Percentiles rank a stretch among this genome's conserved stretches.
These are phyloP conservation scores for Hippophae tibetana DNA, from an alignment of 306 rosid genomes.

Conservation along the genomic window DNA sequence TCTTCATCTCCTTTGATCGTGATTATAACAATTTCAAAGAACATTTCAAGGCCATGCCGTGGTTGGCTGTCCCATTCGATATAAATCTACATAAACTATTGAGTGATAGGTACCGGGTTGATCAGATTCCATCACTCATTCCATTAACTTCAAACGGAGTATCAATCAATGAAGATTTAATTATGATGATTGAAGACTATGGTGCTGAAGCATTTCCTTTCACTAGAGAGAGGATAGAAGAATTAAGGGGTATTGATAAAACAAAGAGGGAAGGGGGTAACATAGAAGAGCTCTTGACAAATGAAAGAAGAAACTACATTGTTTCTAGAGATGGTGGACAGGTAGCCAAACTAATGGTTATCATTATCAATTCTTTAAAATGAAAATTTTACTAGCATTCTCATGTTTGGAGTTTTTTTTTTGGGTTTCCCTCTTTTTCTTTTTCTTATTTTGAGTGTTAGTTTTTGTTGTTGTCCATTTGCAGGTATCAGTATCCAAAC, in stretches of 20 bases:
- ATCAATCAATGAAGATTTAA: slow-evolving; percentile 45
- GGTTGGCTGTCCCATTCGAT: slow-evolving; percentile 77
- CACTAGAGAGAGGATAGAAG: slow-evolving; percentile 57
- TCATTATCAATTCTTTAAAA: too few species aligned
- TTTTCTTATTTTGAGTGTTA: too few species aligned
- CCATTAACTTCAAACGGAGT: slow-evolving; percentile 41
- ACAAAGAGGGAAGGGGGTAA: slow-evolving; percentile 55
- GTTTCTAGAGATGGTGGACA: slow-evolving; percentile 47
- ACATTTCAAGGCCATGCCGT: slow-evolving; percentile 64
- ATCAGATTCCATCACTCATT: slow-evolving; percentile 69
- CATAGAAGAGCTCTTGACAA: slow-evolving; percentile 52
- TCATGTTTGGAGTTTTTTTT: too few species aligned
- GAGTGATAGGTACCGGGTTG: slow-evolving; percentile 34
- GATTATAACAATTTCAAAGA: slow-evolving; percentile 50
- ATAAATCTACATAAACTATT: slow-evolving; percentile 43
- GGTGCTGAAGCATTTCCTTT: slow-evolving; percentile 88
- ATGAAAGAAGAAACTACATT: slow-evolving; percentile 43
- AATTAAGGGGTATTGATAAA: slow-evolving; percentile 51
- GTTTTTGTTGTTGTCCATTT: background rate
- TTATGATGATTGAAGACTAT: slow-evolving; percentile 68
- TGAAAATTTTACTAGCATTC: too few species aligned
- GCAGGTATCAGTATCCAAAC: slow-evolving; percentile 51
- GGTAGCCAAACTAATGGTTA: slow-evolving; percentile 20
- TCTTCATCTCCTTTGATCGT: slow-evolving; percentile 62
- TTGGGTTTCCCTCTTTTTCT: too few species aligned